Evolutionary conservation across 1,284 basidiomycete genomes (phyloP).

Genomic region (Neolentinus lepideus): DNA sequence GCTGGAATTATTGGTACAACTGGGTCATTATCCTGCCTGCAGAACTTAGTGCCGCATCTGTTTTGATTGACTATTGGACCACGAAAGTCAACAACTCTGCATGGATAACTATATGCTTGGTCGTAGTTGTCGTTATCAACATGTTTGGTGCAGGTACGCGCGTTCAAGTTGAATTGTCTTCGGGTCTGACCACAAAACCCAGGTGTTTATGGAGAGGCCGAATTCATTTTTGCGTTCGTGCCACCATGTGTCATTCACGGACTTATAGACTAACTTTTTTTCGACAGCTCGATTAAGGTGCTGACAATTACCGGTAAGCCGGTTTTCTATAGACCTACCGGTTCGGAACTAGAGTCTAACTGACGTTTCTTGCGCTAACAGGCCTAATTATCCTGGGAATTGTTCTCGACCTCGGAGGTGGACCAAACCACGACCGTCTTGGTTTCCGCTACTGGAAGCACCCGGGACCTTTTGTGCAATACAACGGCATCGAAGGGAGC

Average conservation of each 20-base stretch:
- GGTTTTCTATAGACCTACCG: slow-evolving; percentile 39
- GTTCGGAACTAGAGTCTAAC: slow-evolving; percentile 13
- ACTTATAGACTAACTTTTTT: slow-evolving; percentile 1
- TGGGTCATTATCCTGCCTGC: slow-evolving; percentile 70
- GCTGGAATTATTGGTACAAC: slow-evolving; percentile 81
- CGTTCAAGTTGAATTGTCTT: slow-evolving; percentile 18
- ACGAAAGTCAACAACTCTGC: slow-evolving; percentile 50
- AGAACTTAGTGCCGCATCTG: slow-evolving; percentile 70
- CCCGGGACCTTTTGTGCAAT: slow-evolving; percentile 68
- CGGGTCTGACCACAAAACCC: background rate
- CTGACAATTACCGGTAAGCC: slow-evolving; percentile 65
- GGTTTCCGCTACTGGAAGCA: slow-evolving; percentile 42
- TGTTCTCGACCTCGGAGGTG: slow-evolving; percentile 69
- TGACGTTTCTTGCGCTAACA: background rate
- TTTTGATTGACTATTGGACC: slow-evolving; percentile 76
- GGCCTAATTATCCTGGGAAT: slow-evolving; percentile 45
- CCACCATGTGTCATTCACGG: background rate
- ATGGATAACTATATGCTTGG: slow-evolving; percentile 73
- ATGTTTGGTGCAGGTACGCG: slow-evolving; percentile 57
- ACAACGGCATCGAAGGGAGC: slow-evolving; percentile 41
- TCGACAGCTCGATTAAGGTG: slow-evolving; percentile 59
- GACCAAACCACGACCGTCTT: slow-evolving; percentile 35
- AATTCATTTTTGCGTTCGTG: slow-evolving; percentile 59
- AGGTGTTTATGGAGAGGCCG: slow-evolving; percentile 66
- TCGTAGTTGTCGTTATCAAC: slow-evolving; percentile 73